Conservation (phyloP, 202 grass and related monocot genomes). For the Tripidium arundinaceum region DNA sequence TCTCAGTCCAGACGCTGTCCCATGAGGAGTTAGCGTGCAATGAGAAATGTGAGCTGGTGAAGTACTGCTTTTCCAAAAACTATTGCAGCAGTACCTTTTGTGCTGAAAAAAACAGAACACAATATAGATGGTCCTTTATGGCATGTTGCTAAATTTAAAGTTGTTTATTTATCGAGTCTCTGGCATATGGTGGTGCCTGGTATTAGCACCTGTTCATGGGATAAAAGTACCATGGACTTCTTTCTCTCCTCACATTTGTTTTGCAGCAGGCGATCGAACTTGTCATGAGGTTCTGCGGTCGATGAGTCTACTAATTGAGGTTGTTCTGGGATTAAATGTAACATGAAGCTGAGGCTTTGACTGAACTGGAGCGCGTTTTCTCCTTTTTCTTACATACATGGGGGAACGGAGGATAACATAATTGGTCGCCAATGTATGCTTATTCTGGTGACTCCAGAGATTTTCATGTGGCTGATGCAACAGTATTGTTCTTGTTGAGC, state of each 20-base stretch:
- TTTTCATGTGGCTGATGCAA: too few species aligned
- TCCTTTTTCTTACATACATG: too few species aligned
- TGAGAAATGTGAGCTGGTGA: slow-evolving; percentile 20
- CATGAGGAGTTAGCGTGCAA: slow-evolving; percentile 42
- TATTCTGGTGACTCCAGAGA: too few species aligned
- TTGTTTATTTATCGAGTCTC: background rate
- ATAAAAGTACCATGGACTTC: background rate
- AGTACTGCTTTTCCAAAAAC: background rate
- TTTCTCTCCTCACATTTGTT: slow-evolving; percentile 29
- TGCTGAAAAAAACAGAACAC: background rate
- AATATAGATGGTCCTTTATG: background rate
- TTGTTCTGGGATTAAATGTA: too few species aligned
- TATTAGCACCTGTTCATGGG: background rate
- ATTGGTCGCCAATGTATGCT: too few species aligned
- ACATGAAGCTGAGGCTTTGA: too few species aligned
- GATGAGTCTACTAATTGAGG: background rate
- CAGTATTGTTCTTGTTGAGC: too few species aligned
- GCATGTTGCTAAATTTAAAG: background rate
- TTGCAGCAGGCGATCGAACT: background rate
- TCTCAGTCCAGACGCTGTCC: slow-evolving; percentile 69
- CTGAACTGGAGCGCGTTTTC: too few species aligned
- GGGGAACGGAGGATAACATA: too few species aligned
- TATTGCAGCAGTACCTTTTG: background rate
- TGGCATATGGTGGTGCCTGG: background rate
- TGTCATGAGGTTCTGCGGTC: background rate